Conservation (phyloP, 257 asterid species). For the Verbena officinalis region DNA sequence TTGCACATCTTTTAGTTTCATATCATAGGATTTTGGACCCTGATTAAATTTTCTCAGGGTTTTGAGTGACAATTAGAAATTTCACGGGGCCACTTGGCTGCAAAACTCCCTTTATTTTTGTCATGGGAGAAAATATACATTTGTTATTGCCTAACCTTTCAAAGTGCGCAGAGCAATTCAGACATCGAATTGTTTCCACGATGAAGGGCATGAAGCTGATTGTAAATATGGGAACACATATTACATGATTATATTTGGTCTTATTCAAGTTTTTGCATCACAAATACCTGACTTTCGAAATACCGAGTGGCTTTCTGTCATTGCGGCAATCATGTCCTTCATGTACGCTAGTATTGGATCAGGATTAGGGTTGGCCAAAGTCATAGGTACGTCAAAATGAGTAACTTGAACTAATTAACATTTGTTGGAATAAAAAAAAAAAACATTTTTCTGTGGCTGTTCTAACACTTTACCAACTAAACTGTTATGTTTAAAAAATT, state of each 20-base stretch:
- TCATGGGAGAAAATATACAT: background rate
- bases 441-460: too few relatives aligned
- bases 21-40: too few relatives aligned
- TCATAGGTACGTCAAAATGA: slow-evolving; percentile 49
- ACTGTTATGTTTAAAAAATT: too few relatives aligned
- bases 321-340: slow-evolving; percentile 81
- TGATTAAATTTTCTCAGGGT: too few relatives aligned
- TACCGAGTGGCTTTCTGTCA: slow-evolving; percentile 65
- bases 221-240: slow-evolving; percentile 48
- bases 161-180: slow-evolving; percentile 67
- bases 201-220: slow-evolving; percentile 51
- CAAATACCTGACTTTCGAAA: slow-evolving; percentile 74
- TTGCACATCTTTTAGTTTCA: too few relatives aligned
- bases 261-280: slow-evolving; percentile 56
- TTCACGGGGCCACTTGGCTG: too few relatives aligned
- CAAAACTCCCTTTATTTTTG: too few relatives aligned
- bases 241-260: slow-evolving; percentile 60
- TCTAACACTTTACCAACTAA: too few relatives aligned
- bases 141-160: background rate
- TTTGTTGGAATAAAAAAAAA: too few relatives aligned
- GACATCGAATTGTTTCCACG: slow-evolving; percentile 73
- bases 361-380: slow-evolving; percentile 75
- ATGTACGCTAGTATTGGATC: slow-evolving; percentile 62
- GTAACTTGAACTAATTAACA: too few relatives aligned
- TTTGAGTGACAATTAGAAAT: too few relatives aligned